These are phyloP conservation scores for Adiantum capillusveneris DNA, from an alignment of 75 land plant species.

Conservation along the genomic window DNA sequence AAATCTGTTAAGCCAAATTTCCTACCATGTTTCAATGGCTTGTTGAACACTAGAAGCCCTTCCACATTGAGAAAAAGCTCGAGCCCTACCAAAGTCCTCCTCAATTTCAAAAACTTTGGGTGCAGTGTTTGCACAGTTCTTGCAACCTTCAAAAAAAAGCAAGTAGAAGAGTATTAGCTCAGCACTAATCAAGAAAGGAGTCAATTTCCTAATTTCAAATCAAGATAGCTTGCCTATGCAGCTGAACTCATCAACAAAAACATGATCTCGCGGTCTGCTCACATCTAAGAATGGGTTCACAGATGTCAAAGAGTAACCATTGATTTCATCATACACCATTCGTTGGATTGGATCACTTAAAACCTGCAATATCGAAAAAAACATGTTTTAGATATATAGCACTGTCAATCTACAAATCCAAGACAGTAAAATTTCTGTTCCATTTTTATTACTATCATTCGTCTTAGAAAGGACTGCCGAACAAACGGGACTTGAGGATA, in stretches of 20 bases:
- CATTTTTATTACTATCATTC: too few species aligned
- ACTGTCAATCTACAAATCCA: too few species aligned
- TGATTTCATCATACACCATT: constrained; percentile 91
- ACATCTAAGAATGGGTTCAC: constrained; percentile 74
- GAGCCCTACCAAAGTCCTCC: constrained; percentile 92
- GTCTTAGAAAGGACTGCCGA: too few species aligned
- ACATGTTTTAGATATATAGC: too few species aligned
- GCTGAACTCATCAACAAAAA: constrained; percentile 90
- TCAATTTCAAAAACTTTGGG: constrained; percentile 75
- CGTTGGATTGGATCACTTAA: constrained; percentile 94
- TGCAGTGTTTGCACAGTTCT: constrained; percentile 88
- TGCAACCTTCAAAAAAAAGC: constrained; percentile 54
- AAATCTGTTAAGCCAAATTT: too few species aligned
- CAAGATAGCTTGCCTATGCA: constrained; percentile 69
- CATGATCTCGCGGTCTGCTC: constrained; percentile 61
- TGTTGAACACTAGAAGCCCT: constrained; percentile 44
- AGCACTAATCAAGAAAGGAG: too few species aligned
- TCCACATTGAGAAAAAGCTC: constrained; percentile 63
- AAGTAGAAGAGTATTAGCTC: too few species aligned
- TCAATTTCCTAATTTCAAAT: neutral
- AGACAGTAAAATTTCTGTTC: too few species aligned
- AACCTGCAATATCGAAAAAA: constrained; percentile 41
- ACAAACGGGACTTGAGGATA: too few species aligned
- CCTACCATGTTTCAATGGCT: constrained; percentile 89
- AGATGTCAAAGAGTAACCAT: constrained; percentile 82